Percentiles rank a stretch among this genome's conserved stretches.
phyloP scores from a whole-genome alignment of 345 rosid genomes.

The Erysimum cheiranthoides region DNA sequence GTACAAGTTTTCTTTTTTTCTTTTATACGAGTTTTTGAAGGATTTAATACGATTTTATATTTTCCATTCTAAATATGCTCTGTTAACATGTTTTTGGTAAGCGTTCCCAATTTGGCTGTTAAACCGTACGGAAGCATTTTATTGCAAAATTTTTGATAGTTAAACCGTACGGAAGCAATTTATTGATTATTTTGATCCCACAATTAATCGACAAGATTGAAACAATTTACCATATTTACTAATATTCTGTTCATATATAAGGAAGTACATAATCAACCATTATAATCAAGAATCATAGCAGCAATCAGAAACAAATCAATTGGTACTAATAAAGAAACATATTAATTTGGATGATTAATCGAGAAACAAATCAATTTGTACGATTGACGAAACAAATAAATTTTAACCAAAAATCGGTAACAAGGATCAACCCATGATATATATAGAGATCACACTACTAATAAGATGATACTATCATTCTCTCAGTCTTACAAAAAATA shows the following conservation, averaged over 20 bases:
- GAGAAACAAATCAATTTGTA: constrained; percentile 4
- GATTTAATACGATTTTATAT: neutral
- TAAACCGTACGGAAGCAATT: neutral
- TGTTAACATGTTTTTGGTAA: neutral
- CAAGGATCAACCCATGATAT: constrained; percentile 26
- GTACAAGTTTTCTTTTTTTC: neutral
- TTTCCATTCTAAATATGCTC: neutral
- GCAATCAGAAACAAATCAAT: constrained; percentile 7
- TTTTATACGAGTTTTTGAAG: neutral
- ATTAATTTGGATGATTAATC: neutral
- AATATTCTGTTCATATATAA: constrained; percentile 3
- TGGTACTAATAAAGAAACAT: neutral
- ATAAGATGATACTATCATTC: neutral
- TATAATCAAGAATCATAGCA: neutral
- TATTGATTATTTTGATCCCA: neutral
- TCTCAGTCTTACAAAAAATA: neutral
- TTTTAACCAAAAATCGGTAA: neutral
- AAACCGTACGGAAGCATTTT: constrained; percentile 2
- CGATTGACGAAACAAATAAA: neutral
- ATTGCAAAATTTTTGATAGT: neutral
- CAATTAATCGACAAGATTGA: constrained; percentile 21
- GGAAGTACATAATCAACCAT: neutral
- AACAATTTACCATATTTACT: constrained; percentile 35
- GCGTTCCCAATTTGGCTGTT: neutral
- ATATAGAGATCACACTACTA: constrained; percentile 21